Base-by-base conservation (phyloP, 192 early-diverging fungal genomes). In the Gaertneriomyces sp. region DNA sequence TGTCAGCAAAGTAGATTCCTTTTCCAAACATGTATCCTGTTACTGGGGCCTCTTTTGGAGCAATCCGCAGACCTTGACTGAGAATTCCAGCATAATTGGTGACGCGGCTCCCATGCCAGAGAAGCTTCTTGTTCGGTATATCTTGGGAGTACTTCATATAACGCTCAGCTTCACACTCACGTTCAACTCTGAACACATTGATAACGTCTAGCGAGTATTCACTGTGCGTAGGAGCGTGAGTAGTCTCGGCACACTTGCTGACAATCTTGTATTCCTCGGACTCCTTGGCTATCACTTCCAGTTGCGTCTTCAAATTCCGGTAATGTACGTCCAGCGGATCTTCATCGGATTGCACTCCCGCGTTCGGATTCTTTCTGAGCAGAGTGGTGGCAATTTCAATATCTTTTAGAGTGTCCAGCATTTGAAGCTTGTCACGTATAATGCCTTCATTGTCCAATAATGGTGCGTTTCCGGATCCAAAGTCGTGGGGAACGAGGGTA, bases 1-100 rank as follows among this genome's bases (percentile, higher is more conserved):
- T 81, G 71, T 92, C 89, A 2, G 88, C 91, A 74, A 93, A 93
- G 58, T 93, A 93, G 6, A 90, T 78, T 5, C 89, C 91, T 44
- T 89, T 89, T 46, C 90, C 91, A 66, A 93, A 88, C 86, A 89
- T 87, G 58, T 89, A 85, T 78, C 85, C 76, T 0, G 74, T 85
- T 8, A 76, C 81, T 0, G 87, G 87, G 2, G 83, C 88, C 52
- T 87, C 80, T 7, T 88, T 87, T 25, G 88, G 88, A 4, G 88
- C 88, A 65, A 84, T 88, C 45, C 53, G 51, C 6, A 81, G 66
- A 8, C 74, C 87, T 44, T 69, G 67, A 16, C 50, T 65, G 38
- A 17, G 68, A 66, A 89, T 89, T 52, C 88, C 88, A 11, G 78
- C 85, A 81, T 79, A 90, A 63, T 93, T 93, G 7, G 87, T 88